A percentile compares a stretch with the other conserved stretches of the same genome.
Evolutionary conservation across 306 rosid species (phyloP).

Genomic region (Begonia fuchsioides): DNA sequence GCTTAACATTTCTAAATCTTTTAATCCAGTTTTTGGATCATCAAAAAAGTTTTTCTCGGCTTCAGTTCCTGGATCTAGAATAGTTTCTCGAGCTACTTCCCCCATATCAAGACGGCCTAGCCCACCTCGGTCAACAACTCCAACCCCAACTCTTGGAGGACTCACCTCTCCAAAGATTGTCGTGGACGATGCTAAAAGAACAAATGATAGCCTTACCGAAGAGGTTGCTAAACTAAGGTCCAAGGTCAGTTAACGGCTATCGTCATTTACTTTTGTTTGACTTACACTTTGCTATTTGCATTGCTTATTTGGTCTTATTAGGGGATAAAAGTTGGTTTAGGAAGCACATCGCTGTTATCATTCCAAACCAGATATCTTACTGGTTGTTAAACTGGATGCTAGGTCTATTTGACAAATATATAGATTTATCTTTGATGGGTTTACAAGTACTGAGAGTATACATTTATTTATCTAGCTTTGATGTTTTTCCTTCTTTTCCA

Average conservation of each 20-base stretch:
- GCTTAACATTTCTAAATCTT: slow-evolving; percentile 70
- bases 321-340: no score
- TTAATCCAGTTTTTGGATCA: slow-evolving; percentile 95
- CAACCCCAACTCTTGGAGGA: slow-evolving; percentile 97
- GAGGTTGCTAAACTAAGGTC: slow-evolving; percentile 84
- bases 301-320: no score
- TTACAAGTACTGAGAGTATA: no score
- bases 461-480: no score
- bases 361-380: no score
- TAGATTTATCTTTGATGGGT: no score
- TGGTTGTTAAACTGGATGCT: no score
- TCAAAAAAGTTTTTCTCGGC: slow-evolving; percentile 98
- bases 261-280: background rate
- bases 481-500: no score
- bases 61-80: slow-evolving; percentile 99
- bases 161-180: slow-evolving; percentile 85
- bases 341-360: no score
- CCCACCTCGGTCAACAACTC: slow-evolving; percentile 99
- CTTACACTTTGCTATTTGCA: background rate
- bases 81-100: slow-evolving; percentile 95
- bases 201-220: slow-evolving; percentile 83
- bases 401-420: no score
- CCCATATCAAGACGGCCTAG: slow-evolving; percentile 96
- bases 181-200: slow-evolving; percentile 76
- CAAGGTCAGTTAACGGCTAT: slow-evolving; percentile 41